Evolutionary conservation across 192 early-diverging fungal species (phyloP), one percentile per base, ranked within the genome.

Genomic region (Globomyces pollinis-pini): DNA sequence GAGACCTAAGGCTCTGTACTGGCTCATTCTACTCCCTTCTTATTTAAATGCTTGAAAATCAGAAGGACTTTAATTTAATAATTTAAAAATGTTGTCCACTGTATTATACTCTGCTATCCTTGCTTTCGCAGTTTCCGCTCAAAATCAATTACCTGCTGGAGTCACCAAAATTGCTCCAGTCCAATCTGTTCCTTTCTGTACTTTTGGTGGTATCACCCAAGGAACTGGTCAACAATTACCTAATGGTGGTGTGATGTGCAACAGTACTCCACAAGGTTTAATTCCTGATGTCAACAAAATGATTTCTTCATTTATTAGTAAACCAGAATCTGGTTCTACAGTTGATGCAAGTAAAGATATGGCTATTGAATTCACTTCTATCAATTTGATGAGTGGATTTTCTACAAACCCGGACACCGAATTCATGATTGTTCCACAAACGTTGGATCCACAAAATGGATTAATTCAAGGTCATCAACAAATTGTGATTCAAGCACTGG

Each of bases 321-420:
- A 58, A 24, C 74, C 74, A 31, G 44, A 6, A 2, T 52, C 42
- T 66, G 71, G 67, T 29, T 50, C 56, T 26, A 61, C 58, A n/a
- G 16, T 70, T 30, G 44, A 73, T 49, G 61, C 64, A 15, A 21
- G 16, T 50, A 6, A 61, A 20, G 61, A 61, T 54, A 24, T 62
- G 36, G 50, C 21, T 33, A 60, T 76, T 50, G 33, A 16, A 16
- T 50, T 68, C 35, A 44, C 49, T 35, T 53, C 62, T 53, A 33
- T 28, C 30, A 70, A 70, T 62, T 47, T 76, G 23, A 32, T 50
- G 38, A 65, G 71, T 39, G 74, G 74, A 32, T 76, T 76, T 57
- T 63, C 67, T 43, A 59, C 57, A 34, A 62, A 69, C 58, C 56
- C 67, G 15, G 24, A 72, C 0, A 61, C 11, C 1, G 13, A 54